These are phyloP conservation scores for Nicotiana noctiflora DNA, from an alignment of 257 asterid species.

Conservation along the genomic window DNA sequence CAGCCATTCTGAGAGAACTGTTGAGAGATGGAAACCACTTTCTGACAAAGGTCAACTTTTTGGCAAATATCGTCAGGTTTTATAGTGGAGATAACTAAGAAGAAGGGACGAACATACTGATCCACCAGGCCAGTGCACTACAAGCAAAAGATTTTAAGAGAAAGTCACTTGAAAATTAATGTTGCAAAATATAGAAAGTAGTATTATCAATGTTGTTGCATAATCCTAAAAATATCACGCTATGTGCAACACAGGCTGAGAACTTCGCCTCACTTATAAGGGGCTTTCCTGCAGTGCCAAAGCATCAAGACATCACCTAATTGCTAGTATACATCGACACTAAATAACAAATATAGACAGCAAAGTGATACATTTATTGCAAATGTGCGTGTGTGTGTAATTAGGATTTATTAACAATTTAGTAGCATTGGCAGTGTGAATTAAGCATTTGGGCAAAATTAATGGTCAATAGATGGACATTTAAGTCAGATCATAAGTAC, in stretches of 20 bases:
- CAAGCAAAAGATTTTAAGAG: slow-evolving; percentile 7
- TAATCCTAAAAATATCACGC: background rate
- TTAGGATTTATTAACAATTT: background rate
- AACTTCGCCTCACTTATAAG: background rate
- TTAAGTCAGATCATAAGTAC: slow-evolving; percentile 23
- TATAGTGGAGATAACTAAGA: slow-evolving; percentile 53
- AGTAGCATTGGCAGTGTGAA: background rate
- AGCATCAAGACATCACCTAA: background rate
- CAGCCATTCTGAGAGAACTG: slow-evolving; percentile 50
- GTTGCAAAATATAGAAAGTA: background rate
- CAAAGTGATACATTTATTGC: background rate
- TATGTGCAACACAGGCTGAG: background rate
- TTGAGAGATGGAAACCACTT: slow-evolving; percentile 29
- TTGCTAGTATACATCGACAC: background rate
- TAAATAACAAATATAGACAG: background rate
- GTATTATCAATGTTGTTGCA: background rate
- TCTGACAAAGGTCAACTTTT: slow-evolving; percentile 60
- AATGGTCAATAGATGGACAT: background rate
- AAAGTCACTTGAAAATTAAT: background rate
- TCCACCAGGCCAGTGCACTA: slow-evolving; percentile 84
- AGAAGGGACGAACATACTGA: slow-evolving; percentile 77
- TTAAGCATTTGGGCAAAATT: background rate
- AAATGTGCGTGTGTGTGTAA: background rate
- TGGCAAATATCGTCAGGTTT: slow-evolving; percentile 55
- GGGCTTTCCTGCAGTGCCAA: background rate